Conservation (phyloP, 2,329 filamentous ascomycete species). For the Rhynchosporium agropyri region DNA sequence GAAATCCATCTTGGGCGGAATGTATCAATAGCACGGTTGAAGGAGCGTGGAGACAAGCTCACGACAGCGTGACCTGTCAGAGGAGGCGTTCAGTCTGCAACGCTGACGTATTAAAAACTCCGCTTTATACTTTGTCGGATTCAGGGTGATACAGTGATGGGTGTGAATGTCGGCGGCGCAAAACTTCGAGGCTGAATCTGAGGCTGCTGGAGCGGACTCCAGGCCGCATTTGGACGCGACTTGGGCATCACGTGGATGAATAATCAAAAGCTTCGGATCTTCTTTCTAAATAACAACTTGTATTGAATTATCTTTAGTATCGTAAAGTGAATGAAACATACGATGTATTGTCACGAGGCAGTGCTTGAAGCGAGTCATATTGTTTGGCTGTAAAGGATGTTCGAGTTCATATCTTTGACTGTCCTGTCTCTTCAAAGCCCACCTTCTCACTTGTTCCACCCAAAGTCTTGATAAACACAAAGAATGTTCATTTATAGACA, state of each 20-base stretch:
- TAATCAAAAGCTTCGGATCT: not conserved
- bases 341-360: not conserved
- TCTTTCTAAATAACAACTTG: not conserved
- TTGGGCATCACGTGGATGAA: constrained; percentile 1
- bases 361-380: not conserved
- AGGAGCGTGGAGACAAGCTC: constrained; percentile 15
- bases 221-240: constrained; percentile 9
- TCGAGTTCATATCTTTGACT: not conserved
- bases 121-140: constrained; percentile 20
- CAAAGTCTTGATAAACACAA: constrained; percentile 7
- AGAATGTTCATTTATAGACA: not conserved
- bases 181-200: constrained; percentile 24
- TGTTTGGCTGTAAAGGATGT: not conserved
- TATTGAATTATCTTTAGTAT: too few relatives aligned
- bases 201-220: not conserved
- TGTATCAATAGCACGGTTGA: not conserved
- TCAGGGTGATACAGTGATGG: constrained; percentile 16
- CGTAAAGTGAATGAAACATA: not conserved
- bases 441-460: not conserved
- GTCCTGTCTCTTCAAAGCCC: not conserved
- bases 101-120: constrained; percentile 31
- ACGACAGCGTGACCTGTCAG: constrained; percentile 8
- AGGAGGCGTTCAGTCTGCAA: constrained; percentile 28
- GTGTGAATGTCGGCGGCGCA: constrained; percentile 14
- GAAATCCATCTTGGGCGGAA: constrained; percentile 50